Percentiles rank a stretch among this genome's conserved stretches.
Evolutionary conservation across 805 yeast genomes (phyloP).

Genomic region (Lipomyces orientalis): DNA sequence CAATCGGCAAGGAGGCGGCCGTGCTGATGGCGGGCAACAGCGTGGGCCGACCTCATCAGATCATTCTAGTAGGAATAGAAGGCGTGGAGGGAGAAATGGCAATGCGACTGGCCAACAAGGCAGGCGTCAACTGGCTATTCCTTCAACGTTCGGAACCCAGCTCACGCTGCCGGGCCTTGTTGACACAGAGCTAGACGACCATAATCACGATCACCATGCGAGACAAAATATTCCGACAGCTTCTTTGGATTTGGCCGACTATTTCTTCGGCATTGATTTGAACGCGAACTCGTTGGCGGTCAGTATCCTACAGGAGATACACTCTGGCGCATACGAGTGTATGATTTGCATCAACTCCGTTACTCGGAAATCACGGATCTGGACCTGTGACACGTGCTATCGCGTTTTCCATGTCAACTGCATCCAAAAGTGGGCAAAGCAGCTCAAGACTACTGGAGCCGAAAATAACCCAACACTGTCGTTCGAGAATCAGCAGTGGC

Average conservation of each 20-base stretch:
- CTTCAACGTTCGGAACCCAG: constrained; percentile 43
- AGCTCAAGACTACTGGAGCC: constrained; percentile 55
- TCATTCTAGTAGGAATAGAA: neutral
- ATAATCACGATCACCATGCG: neutral
- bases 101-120: neutral
- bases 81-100: neutral
- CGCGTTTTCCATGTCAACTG: constrained; percentile 88
- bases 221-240: constrained; percentile 1
- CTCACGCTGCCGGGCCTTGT: neutral
- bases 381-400: constrained; percentile 80
- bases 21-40: neutral
- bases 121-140: neutral
- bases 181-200: neutral
- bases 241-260: constrained; percentile 25
- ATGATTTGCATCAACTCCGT: constrained; percentile 87
- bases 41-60: neutral
- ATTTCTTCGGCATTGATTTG: constrained; percentile 20
- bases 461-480: constrained; percentile 13
- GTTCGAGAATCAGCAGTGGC: constrained; percentile 58
- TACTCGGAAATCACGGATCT: constrained; percentile 65
- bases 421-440: constrained; percentile 82
- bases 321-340: constrained; percentile 58
- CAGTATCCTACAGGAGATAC: constrained; percentile 28
- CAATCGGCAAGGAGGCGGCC: neutral
- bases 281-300: constrained; percentile 23